Evolutionary conservation across 1,284 basidiomycete species (phyloP), one percentile per base, ranked within the genome.

Genomic region (Ganoderma leucocontextum): DNA sequence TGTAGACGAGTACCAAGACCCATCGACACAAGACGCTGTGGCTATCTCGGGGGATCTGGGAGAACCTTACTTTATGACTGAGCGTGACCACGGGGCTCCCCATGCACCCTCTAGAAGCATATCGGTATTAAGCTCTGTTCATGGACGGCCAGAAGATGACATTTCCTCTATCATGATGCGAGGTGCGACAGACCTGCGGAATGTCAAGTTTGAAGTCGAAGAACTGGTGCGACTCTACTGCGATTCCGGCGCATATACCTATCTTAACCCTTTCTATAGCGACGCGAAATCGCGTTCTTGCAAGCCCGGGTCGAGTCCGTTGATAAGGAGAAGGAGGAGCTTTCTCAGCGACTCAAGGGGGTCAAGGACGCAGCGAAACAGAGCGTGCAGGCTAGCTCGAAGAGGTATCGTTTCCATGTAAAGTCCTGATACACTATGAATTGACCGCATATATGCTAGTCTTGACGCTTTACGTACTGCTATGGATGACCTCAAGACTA

Each of bases 101-200:
- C 60, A 41, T 22, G 55, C 62, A 1, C 72, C 64, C 13, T 77
- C 76, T 4, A 70, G 77, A 47, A 79, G 78, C 44, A 75, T 67
- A 5, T 79, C 78, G n/a, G 75, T 77, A 1, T 58, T 72, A 6
- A 77, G 76, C 52, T 75, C 76, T 5, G 42, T 64, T 1, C 66
- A 64, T 22, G 72, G 66, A 13, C 49, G 69, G 12, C 74, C 72
- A 25, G 78, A 79, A 4, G 77, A 79, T 44, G 78, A 79, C 58
- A 73, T 79, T 7, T 78, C 77, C 1, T 69, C 74, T 7, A 72
- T 78, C 44, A 78, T 79, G 78, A 78, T 79, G 76, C 73, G 76
- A 12, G 76, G 77, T 25, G 77, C 78, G 5, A 75, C 73, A 5
- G 76, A 79, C 60, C 64, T 80, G 2, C 68, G 77, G 53, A 78